Base-by-base conservation (phyloP, 306 rosid genomes). In the Psophocarpus tetragonolobus region DNA sequence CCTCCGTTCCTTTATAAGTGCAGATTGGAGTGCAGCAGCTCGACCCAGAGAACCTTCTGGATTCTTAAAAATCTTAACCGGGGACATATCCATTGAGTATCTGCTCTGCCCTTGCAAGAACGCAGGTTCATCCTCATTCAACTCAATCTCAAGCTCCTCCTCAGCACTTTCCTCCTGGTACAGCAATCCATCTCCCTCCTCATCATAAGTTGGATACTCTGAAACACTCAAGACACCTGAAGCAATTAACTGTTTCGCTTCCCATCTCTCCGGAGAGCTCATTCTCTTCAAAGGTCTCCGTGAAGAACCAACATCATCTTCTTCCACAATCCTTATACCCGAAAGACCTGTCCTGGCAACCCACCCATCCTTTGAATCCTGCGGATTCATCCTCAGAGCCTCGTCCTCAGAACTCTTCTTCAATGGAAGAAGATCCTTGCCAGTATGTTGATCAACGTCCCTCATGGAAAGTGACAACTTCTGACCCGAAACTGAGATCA, bases 231-330 rank as follows among this genome's bases (percentile, higher is more conserved):
- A 32, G 64, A 91, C 92, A 74, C 96, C 97, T 0, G 97, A 91
- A 75, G 97, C 97, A 74, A 93, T 88, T 84, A 93, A 83, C 76
- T 93, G 96, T 82, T 83, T 93, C n/a, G 75, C 97, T 69, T 93
- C 98, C 98, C 98, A 93, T 81, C 5, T 91, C 88, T 93, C 97
- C 2, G 97, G 98, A 8, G 98, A 93, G 70, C 98, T 93, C 98
- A 93, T 93, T 73, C 97, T 85, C 91, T 93, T 93, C 68, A 93
- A 53, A 4, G 97, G 98, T 65, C 98, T 87, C 4, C 97, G 93
- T 1, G 93, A 81, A 63, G 88, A 84, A 56, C 79, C 68, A 13
- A 48, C 44, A 61, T 74, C 87, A 32, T 85, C 83, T 71, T 93
- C 97, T 81, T 93, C 98, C 67, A 91, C 82, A 70, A 93, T 93